A percentile compares a stretch with the other conserved stretches of the same genome.
Conservation (phyloP, 1,139 yeast species). For the Yamadazyma sp. region DNA sequence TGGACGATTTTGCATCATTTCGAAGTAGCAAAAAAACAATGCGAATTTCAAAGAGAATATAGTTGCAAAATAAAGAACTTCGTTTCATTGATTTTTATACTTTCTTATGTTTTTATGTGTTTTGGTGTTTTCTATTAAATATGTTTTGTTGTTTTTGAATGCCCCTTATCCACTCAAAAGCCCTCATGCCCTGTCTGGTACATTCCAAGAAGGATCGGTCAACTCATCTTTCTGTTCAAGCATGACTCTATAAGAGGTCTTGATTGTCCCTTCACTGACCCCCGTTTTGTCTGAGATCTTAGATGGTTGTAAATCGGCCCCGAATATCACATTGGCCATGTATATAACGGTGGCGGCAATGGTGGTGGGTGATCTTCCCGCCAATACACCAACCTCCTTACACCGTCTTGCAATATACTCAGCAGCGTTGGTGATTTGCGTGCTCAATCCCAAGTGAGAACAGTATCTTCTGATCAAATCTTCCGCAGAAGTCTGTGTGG, state of each 20-base stretch:
- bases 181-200: background rate
- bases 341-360: conserved; percentile 97
- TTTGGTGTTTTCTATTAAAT: no score
- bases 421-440: conserved; percentile 89
- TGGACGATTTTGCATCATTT: no score
- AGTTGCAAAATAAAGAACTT: no score
- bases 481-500: conserved; percentile 90
- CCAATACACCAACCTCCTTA: conserved; percentile 89
- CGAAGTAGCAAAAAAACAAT: background rate
- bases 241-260: conserved; percentile 84
- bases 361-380: conserved; percentile 94
- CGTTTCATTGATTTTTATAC: no score
- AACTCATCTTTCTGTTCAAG: no score
- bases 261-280: conserved; percentile 96
- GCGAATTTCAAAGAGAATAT: background rate
- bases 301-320: conserved; percentile 66
- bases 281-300: conserved; percentile 94
- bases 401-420: conserved; percentile 89
- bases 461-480: conserved; percentile 95
- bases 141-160: no score
- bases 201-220: conserved; percentile 78
- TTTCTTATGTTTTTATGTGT: no score
- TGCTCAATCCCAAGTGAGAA: conserved; percentile 85
- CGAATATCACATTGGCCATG: conserved; percentile 84
- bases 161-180: no score